Evolutionary conservation across 345 rosid genomes (phyloP), one percentile per base, ranked within the genome.

Genomic region (Microthlaspi erraticum): DNA sequence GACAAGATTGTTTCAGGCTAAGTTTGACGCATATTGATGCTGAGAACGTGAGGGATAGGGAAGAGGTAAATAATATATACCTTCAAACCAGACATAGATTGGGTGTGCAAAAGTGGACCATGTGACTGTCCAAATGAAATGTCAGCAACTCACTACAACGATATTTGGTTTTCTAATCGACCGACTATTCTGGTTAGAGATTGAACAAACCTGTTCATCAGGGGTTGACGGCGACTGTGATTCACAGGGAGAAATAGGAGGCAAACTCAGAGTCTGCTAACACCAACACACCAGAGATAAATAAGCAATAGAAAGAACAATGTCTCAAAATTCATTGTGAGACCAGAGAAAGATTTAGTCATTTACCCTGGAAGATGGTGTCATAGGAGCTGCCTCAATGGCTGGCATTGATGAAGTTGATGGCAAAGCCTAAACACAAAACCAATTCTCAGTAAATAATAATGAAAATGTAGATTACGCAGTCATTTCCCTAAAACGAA

Each of bases 171-270:
- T 29, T 16, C n/a, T 23, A 49, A 57, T n/a, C 44, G 13, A 12
- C 12, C 44, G 13, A 12, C 12, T 46, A 59, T 5, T 7, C 19
- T 38, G 12, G 20, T 10, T 43, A 45, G 17, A 18, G 65, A 60
- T 31, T 49, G 45, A 68, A 72, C 83, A 20, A 66, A 88, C 97
- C 95, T 77, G 78, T 61, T 41, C 87, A 78, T 61, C 81, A 46
- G 84, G 72, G 66, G 49, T 58, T 48, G 82, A 53, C 0, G 83
- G 78, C 17, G 79, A 58, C 41, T 82, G 76, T 19, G 77, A 60
- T 68, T 80, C 89, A 19, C 38, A 61, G 5, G 80, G 82, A 49
- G 79, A 69, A 59, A 18, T 53, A 38, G 87, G 81, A 46, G 84
- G 87, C 75, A 82, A 78, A 48, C 87, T 79, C 29, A 45, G 78